These are phyloP conservation scores for Chimonanthus salicifolius DNA, from an alignment of 164 flowering plant genomes.

Conservation along the genomic window DNA sequence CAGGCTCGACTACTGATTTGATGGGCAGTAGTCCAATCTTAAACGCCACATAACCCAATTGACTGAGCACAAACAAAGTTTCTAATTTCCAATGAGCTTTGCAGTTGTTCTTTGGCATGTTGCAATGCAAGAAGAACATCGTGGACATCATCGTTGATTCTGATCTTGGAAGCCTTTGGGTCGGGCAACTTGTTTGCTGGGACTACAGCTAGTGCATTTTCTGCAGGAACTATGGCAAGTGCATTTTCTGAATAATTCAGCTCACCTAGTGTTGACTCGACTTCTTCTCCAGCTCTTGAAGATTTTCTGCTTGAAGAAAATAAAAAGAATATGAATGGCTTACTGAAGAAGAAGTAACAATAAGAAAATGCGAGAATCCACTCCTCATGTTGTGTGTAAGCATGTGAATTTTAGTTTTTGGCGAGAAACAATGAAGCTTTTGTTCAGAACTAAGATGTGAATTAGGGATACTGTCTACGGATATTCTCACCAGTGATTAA, in stretches of 20 bases:
- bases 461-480: no score
- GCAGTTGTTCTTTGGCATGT: constrained; percentile 43
- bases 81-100: constrained; percentile 38
- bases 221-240: constrained; percentile 15
- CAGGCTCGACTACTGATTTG: no score
- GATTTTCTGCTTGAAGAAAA: constrained; percentile 11
- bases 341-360: background rate
- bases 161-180: constrained; percentile 11
- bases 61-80: constrained; percentile 6
- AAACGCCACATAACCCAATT: constrained; percentile 7
- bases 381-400: no score
- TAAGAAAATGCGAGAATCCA: no score
- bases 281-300: constrained; percentile 11
- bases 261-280: constrained; percentile 7
- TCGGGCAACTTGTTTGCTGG: constrained; percentile 18
- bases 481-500: no score
- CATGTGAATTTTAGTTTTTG: no score
- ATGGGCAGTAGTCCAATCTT: background rate
- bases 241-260: constrained; percentile 29
- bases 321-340: background rate
- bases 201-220: constrained; percentile 47
- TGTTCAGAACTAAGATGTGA: no score
- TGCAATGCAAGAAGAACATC: constrained; percentile 51
- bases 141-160: constrained; percentile 22
- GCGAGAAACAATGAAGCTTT: no score